phyloP scores from a whole-genome alignment of 495 filamentous ascomycete genomes.

The Aspergillus avenaceus region DNA sequence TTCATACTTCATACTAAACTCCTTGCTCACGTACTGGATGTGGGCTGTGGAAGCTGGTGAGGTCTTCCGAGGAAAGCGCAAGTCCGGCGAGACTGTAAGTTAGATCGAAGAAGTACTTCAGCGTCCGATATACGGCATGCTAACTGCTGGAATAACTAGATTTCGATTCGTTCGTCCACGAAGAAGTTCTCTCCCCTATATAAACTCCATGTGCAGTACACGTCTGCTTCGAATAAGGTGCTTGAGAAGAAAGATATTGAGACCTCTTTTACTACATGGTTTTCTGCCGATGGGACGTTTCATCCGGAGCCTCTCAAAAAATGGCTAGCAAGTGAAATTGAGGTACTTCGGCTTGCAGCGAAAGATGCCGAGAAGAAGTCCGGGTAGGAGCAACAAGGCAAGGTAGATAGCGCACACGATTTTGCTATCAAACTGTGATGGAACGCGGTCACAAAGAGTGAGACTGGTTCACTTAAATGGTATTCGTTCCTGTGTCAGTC shows the following conservation, averaged over 20 bases:
- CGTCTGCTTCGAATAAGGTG: constrained; percentile 41
- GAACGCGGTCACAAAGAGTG: background rate
- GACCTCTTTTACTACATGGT: constrained; percentile 80
- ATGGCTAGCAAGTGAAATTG: constrained; percentile 68
- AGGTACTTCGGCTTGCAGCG: constrained; percentile 64
- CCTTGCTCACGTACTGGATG: constrained; percentile 78
- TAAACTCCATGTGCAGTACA: constrained; percentile 59
- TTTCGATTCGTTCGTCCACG: constrained; percentile 62
- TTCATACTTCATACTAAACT: constrained; percentile 77
- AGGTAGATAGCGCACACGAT: constrained; percentile 1
- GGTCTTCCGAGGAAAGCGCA: constrained; percentile 68
- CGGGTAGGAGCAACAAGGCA: constrained; percentile 4
- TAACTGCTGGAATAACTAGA: constrained; percentile 30
- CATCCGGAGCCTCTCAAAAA: constrained; percentile 78
- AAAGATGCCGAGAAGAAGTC: constrained; percentile 47
- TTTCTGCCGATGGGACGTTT: constrained; percentile 76
- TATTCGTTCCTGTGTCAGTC: background rate
- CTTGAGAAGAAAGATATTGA: constrained; percentile 50
- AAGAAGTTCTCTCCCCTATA: constrained; percentile 80
- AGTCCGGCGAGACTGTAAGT: constrained; percentile 51
- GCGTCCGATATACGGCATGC: constrained; percentile 1
- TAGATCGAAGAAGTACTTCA: background rate
- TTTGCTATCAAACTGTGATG: background rate
- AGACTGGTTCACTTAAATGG: background rate
- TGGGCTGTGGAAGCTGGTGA: constrained; percentile 76